phyloP scores from a whole-genome alignment of 2,329 filamentous ascomycete species.

The Talaromyces sp. region DNA sequence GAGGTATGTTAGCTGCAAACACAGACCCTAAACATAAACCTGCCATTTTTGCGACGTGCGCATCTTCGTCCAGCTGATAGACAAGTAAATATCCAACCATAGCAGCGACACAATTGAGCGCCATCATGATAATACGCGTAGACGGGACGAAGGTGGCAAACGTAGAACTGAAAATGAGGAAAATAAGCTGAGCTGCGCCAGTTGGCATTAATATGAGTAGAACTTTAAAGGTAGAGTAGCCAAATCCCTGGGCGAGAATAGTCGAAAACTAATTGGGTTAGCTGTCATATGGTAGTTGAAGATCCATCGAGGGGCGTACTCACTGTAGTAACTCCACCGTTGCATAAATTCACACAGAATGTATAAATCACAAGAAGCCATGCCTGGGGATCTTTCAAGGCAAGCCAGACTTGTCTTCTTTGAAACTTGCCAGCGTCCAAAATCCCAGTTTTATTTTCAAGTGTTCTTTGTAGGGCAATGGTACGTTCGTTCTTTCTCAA shows the following conservation, averaged over 20 bases:
- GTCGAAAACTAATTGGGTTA: conserved; percentile 14
- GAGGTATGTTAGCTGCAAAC: conserved; percentile 31
- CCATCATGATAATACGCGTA: conserved; percentile 29
- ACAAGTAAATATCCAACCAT: conserved; percentile 30
- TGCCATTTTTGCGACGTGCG: conserved; percentile 22
- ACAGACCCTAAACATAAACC: conserved; percentile 26
- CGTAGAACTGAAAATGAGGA: conserved; percentile 23
- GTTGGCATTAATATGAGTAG: conserved; percentile 34
- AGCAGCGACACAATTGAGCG: conserved; percentile 22
- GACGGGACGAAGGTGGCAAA: conserved; percentile 22
- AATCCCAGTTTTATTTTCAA: conserved; percentile 44
- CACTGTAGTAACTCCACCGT: conserved; percentile 29
- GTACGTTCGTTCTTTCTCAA: conserved; percentile 38
- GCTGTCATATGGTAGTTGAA: conserved; percentile 11
- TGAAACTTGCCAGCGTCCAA: conserved; percentile 42
- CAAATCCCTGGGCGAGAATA: conserved; percentile 12
- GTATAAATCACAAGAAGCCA: conserved; percentile 29
- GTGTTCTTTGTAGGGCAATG: conserved; percentile 44
- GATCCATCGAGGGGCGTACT: conserved; percentile 8
- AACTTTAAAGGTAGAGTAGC: conserved; percentile 18
- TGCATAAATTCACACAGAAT: conserved; percentile 27
- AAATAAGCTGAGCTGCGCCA: conserved; percentile 27
- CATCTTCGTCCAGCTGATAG: conserved; percentile 21
- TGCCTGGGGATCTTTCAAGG: conserved; percentile 30
- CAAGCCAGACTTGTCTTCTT: conserved; percentile 37